Evolutionary conservation across 805 yeast genomes (phyloP), one percentile per base, ranked within the genome.

Genomic region (Candida schatavii): DNA sequence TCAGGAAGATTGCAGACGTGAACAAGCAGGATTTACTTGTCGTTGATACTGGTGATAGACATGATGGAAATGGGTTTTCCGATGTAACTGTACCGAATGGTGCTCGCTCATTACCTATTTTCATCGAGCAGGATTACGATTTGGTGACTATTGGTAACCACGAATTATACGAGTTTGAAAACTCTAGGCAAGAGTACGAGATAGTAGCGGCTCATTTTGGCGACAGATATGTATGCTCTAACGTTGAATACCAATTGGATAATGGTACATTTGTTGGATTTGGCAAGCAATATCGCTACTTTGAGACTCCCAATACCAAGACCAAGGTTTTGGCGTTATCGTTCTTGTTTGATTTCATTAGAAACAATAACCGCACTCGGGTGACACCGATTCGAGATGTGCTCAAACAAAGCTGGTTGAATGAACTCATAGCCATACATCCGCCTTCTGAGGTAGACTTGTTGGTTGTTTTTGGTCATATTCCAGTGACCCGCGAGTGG

Each of bases 1-100:
- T 90, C 51, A 66, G 69, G 26, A 47, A 54, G 0, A 51, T 55
- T 15, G 82, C 87, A 0, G 68, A 63, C 19, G 45, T 35, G 0
- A 58, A 68, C 9, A 73, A 71, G 1, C 78, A 72, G 15, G 98
- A 91, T 55, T 57, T 90, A 15, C 51, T 91, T 3, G 54, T 89
- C 3, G 73, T 91, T 2, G 98, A 91, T 56, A 81, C 95, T 1
- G 98, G 98, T 3, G 98, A 91, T 61, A 81, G 88, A 47, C 96
- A 88, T 52, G 98, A 91, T 60, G 98, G 98, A 1, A 90, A 88
- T 57, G 98, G 98, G 0, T 64, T 89, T 10, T 75, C 88, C 30
- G 97, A 91, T 63, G 80, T 85, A 11, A 83, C 96, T 0, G 41
- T 26, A 2, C 87, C 91, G 2, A 85, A 83, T 55, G 98, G 97